Evolutionary conservation across 345 rosid genomes (phyloP).

Genomic region (Boechera divaricarpa): DNA sequence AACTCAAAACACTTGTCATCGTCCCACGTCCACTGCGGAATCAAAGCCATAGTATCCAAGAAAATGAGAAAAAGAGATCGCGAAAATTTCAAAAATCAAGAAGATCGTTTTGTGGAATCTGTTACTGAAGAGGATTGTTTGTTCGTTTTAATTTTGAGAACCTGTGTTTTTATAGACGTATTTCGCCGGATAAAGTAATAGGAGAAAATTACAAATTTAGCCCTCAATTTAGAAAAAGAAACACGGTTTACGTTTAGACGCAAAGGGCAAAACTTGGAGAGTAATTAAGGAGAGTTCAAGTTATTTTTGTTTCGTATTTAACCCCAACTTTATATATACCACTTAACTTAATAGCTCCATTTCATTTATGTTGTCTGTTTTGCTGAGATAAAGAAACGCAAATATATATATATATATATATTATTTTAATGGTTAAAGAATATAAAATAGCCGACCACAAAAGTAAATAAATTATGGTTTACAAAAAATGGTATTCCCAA

Average conservation of each 20-base stretch:
- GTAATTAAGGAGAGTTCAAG: background rate
- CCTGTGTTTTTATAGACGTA: too few species aligned
- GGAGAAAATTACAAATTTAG: too few species aligned
- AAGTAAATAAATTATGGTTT: background rate
- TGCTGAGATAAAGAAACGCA: too few species aligned
- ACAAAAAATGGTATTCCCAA: background rate
- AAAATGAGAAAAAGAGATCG: too few species aligned
- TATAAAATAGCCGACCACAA: background rate
- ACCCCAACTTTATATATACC: background rate
- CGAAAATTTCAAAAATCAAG: too few species aligned
- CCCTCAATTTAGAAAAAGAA: too few species aligned
- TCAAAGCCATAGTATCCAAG: background rate
- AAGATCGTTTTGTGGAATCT: too few species aligned
- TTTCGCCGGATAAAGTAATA: too few species aligned
- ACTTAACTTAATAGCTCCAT: background rate
- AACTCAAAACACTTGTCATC: constrained; percentile 44
- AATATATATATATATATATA: background rate
- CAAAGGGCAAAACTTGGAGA: background rate
- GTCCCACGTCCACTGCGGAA: background rate
- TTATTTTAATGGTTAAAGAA: background rate
- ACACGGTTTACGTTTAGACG: too few species aligned
- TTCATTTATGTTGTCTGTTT: background rate
- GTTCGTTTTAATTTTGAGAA: too few species aligned
- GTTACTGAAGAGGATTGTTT: too few species aligned
- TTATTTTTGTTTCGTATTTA: too few species aligned